Conservation (phyloP, 1,284 basidiomycete species). For the Xerocomus nothofagi region DNA sequence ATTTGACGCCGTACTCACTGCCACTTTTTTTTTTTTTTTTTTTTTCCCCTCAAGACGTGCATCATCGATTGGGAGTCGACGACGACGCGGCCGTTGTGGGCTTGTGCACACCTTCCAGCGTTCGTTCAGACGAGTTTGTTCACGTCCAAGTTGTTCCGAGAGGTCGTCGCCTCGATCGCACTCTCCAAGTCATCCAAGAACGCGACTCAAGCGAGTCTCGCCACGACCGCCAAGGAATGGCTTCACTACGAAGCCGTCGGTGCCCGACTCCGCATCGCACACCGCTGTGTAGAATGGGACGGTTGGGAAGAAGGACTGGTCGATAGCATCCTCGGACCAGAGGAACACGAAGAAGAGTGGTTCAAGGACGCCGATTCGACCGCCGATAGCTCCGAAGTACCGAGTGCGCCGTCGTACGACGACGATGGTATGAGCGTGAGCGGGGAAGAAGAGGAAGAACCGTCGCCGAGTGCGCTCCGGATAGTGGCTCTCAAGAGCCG, state of each 20-base stretch:
- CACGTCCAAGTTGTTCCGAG: conserved; percentile 65
- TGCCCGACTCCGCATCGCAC: conserved; percentile 64
- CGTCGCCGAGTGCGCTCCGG: conserved; percentile 17
- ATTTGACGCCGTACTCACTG: neutral
- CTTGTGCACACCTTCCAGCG: conserved; percentile 74
- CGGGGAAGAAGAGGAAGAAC: conserved; percentile 20
- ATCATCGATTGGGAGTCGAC: conserved; percentile 87
- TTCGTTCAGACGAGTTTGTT: conserved; percentile 76
- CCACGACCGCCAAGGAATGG: conserved; percentile 22
- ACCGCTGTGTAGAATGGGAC: conserved; percentile 80
- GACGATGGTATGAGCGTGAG: too few species aligned
- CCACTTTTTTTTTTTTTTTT: neutral
- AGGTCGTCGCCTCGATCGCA: conserved; percentile 48
- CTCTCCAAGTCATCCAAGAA: conserved; percentile 25
- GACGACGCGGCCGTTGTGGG: conserved; percentile 78
- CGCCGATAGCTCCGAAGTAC: conserved; percentile 21
- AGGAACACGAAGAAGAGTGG: conserved; percentile 70
- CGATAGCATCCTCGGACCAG: conserved; percentile 67
- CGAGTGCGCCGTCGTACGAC: conserved; percentile 15
- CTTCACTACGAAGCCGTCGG: conserved; percentile 65
- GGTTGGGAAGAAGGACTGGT: conserved; percentile 84
- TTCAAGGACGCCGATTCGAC: conserved; percentile 46
- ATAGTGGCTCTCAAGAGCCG: conserved; percentile 26
- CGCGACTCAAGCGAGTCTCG: conserved; percentile 15
- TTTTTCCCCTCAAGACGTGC: conserved; percentile 68